Evolutionary conservation across 441 rosid genomes (phyloP).

Genomic region (Euphorbia corollata): DNA sequence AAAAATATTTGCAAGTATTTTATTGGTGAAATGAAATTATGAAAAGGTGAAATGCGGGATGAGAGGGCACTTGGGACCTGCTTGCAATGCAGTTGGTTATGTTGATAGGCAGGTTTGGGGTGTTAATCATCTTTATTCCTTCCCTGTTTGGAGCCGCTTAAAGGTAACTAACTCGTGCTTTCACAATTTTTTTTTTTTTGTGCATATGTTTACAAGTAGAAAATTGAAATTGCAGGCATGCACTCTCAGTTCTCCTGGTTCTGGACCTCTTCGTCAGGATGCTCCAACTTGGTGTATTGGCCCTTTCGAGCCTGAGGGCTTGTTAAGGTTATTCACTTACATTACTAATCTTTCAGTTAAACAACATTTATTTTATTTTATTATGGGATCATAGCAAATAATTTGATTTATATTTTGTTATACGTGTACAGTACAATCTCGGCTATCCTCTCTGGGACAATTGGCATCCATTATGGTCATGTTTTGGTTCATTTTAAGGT

Average conservation of each 20-base stretch:
- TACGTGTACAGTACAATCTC: slow-evolving; percentile 39
- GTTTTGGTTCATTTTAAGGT: slow-evolving; percentile 68
- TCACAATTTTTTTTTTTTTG: too few relatives aligned
- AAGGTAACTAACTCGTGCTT: slow-evolving; percentile 28
- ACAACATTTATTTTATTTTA: too few relatives aligned
- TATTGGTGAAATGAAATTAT: too few relatives aligned
- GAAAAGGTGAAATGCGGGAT: slow-evolving; percentile 56
- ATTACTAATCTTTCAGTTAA: too few relatives aligned
- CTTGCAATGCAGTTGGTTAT: slow-evolving; percentile 62
- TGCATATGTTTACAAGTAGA: too few relatives aligned
- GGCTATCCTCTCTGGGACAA: slow-evolving; percentile 56
- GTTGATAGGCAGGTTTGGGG: slow-evolving; percentile 56
- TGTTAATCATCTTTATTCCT: slow-evolving; percentile 47
- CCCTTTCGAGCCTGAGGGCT: slow-evolving; percentile 72
- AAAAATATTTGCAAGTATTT: too few relatives aligned
- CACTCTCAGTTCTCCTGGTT: slow-evolving; percentile 41
- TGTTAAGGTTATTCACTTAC: slow-evolving; percentile 34
- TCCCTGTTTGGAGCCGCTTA: slow-evolving; percentile 52
- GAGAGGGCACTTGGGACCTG: slow-evolving; percentile 70
- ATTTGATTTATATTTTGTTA: not conserved
- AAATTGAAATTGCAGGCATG: slow-evolving; percentile 38
- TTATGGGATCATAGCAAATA: too few relatives aligned
- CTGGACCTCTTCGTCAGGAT: slow-evolving; percentile 38
- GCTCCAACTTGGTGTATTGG: slow-evolving; percentile 55
- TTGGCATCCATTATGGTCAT: slow-evolving; percentile 69